phyloP scores from a whole-genome alignment of 257 asterid genomes.

The Lithospermum erythrorhizon region DNA sequence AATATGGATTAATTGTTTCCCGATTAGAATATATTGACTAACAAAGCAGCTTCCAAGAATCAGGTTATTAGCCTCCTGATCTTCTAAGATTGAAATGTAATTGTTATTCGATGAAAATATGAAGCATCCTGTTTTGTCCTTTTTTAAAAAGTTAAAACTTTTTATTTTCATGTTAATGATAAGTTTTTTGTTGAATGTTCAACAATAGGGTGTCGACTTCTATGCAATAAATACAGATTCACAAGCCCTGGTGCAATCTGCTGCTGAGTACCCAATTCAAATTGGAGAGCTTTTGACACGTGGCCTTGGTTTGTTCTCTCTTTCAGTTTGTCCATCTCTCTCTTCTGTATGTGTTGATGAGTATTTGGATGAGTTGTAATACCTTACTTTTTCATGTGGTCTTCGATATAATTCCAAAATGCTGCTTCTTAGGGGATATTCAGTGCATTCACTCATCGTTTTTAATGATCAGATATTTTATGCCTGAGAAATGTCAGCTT shows the following conservation, averaged over 20 bases:
- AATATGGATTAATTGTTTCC: not conserved
- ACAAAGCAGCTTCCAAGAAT: not conserved
- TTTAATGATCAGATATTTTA: no score
- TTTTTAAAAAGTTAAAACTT: no score
- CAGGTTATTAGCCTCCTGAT: not conserved
- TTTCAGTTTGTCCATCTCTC: not conserved
- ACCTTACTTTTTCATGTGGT: no score
- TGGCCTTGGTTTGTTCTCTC: conserved; percentile 71
- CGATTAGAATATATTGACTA: no score
- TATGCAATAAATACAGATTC: conserved; percentile 93
- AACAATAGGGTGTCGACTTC: conserved; percentile 85
- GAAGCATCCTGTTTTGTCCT: no score
- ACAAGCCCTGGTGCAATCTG: conserved; percentile 84
- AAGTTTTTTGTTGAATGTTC: conserved; percentile 6
- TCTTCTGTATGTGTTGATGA: not conserved
- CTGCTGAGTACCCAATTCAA: conserved; percentile 83
- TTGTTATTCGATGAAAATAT: not conserved
- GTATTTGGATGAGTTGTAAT: not conserved
- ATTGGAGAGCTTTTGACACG: conserved; percentile 98
- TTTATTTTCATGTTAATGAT: conserved; percentile 8
- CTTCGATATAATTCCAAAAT: no score
- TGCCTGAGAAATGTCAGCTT: not conserved
- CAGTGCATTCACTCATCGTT: no score
- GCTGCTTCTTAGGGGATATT: no score
- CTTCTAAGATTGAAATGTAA: conserved; percentile 2